phyloP scores from a whole-genome alignment of 2,329 filamentous ascomycete species.

The Whalleya microplaca region DNA sequence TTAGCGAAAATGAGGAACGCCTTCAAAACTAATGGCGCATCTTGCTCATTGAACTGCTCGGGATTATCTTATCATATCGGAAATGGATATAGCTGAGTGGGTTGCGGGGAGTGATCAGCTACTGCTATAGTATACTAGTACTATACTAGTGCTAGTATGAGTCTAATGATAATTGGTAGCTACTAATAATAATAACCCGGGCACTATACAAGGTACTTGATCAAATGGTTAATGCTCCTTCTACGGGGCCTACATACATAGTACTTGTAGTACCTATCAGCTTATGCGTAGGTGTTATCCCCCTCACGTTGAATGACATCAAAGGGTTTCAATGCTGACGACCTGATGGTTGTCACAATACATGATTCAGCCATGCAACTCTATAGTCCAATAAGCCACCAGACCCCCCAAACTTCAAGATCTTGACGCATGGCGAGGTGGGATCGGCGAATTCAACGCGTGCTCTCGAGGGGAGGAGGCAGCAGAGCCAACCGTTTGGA shows the following conservation, averaged over 20 bases:
- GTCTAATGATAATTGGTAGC: not conserved
- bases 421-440: conserved; percentile 20
- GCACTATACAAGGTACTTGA: not conserved
- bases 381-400: conserved; percentile 20
- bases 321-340: not conserved
- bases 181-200: not conserved
- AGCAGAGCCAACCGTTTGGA: too few relatives aligned
- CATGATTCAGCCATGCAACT: conserved; percentile 17
- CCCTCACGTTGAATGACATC: not conserved
- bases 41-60: not conserved
- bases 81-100: not conserved
- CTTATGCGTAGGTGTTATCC: too few relatives aligned
- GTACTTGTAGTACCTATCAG: too few relatives aligned
- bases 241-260: not conserved
- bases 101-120: not conserved
- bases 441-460: conserved; percentile 6
- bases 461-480: too few relatives aligned
- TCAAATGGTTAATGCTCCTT: not conserved
- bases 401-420: conserved; percentile 11
- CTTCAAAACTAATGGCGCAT: not conserved
- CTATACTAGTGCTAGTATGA: too few relatives aligned
- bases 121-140: too few relatives aligned
- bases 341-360: not conserved
- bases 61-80: not conserved
- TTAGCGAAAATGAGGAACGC: not conserved